A percentile compares a stretch with the other conserved stretches of the same genome.
Evolutionary conservation across 768 basidiomycete species (phyloP).

Genomic region (Xerocomellus intermedius): DNA sequence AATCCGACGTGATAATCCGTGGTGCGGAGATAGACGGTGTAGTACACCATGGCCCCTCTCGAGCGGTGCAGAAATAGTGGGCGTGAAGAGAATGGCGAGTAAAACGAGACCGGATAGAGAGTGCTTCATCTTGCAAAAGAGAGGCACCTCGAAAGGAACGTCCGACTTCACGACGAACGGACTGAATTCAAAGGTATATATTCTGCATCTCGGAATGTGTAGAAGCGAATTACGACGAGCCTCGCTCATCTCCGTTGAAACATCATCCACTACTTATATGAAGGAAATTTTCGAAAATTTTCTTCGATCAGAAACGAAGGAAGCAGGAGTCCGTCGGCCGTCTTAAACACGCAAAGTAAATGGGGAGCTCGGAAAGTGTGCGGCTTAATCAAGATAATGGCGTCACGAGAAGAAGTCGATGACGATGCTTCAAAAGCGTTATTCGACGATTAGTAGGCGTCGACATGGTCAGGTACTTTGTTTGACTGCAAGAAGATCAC

Average conservation of each 20-base stretch:
- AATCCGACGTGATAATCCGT: constrained; percentile 3
- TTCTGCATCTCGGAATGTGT: neutral
- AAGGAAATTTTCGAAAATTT: neutral
- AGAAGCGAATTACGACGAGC: neutral
- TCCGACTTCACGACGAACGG: neutral
- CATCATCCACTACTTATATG: neutral
- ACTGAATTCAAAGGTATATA: neutral
- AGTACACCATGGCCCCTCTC: neutral
- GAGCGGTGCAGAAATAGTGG: neutral
- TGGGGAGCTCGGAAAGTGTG: neutral
- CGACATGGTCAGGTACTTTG: too few species aligned
- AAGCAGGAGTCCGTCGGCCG: neutral
- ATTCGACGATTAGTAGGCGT: too few species aligned
- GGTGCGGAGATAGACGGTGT: constrained; percentile 3
- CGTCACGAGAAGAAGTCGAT: neutral
- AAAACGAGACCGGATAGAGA: neutral
- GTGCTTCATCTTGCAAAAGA: neutral
- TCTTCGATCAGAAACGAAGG: neutral
- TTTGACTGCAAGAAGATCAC: too few species aligned
- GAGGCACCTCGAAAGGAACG: neutral
- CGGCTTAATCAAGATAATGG: neutral
- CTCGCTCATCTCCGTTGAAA: neutral
- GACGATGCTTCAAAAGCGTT: neutral
- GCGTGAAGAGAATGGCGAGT: neutral
- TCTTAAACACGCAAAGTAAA: neutral